Evolutionary conservation across 495 filamentous ascomycete species (phyloP).

Genomic region (Tuber melanosporum): DNA sequence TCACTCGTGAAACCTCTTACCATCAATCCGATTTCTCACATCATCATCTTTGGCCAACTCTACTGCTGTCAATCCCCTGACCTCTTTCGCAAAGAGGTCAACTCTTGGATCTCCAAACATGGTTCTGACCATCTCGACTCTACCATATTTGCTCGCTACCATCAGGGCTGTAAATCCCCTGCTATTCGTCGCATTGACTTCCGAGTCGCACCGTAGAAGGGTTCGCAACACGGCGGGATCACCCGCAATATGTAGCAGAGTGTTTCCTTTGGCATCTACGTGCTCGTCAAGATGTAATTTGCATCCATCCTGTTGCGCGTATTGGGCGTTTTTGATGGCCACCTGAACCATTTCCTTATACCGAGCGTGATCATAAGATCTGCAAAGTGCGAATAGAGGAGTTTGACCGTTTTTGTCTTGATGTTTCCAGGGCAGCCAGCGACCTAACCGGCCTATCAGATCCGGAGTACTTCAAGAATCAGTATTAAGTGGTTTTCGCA

Average conservation of each 20-base stretch:
- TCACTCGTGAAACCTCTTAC: conserved; percentile 13
- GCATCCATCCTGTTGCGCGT: conserved; percentile 66
- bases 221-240: conserved; percentile 70
- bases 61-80: conserved; percentile 85
- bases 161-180: conserved; percentile 92
- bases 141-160: conserved; percentile 98
- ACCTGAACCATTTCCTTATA: conserved; percentile 79
- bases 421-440: conserved; percentile 75
- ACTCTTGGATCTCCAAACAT: conserved; percentile 83
- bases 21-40: conserved; percentile 86
- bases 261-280: conserved; percentile 88
- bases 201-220: conserved; percentile 74
- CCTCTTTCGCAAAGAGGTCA: conserved; percentile 74
- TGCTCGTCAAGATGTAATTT: conserved; percentile 88
- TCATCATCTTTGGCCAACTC: conserved; percentile 98
- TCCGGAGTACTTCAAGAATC: conserved; percentile 52
- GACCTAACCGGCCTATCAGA: conserved; percentile 66
- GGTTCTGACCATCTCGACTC: conserved; percentile 83
- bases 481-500: not conserved
- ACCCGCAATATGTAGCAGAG: conserved; percentile 83
- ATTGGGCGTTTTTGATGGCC: conserved; percentile 67
- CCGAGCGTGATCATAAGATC: conserved; percentile 87
- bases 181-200: conserved; percentile 93
- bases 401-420: conserved; percentile 96
- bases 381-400: conserved; percentile 85